Evolutionary conservation across 202 grass and related monocot species (phyloP).

Genomic region (Cymbopogon flexuosus): DNA sequence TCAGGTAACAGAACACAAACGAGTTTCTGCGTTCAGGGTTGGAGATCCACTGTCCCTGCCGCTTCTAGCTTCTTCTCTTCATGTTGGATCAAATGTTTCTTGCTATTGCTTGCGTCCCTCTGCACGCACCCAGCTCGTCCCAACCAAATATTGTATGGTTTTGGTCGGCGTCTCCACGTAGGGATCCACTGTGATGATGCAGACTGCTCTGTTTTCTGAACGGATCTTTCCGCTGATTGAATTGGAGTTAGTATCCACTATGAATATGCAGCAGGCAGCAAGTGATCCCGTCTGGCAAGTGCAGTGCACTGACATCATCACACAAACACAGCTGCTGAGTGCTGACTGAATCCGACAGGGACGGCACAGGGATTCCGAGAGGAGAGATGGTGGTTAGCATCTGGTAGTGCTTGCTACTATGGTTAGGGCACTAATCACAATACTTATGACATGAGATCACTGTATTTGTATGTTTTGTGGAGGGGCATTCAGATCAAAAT

Average conservation of each 20-base stretch:
- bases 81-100: no score
- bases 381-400: not conserved
- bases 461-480: not conserved
- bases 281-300: constrained; percentile 1
- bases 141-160: constrained; percentile 5
- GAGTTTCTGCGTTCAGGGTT: constrained; percentile 30
- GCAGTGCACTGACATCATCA: not conserved
- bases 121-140: no score
- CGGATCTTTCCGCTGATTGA: not conserved
- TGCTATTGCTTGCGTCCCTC: no score
- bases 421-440: not conserved
- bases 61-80: not conserved
- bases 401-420: not conserved
- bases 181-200: constrained; percentile 24
- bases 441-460: not conserved
- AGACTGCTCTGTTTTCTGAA: not conserved
- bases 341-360: constrained; percentile 26
- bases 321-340: constrained; percentile 22
- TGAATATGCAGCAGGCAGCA: not conserved
- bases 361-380: not conserved
- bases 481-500: not conserved
- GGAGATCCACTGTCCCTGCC: constrained; percentile 14
- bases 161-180: constrained; percentile 43
- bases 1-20: constrained; percentile 23
- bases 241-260: not conserved